These are phyloP conservation scores for Arachnopeziza araneosa DNA, from an alignment of 2,329 filamentous ascomycete species.

Conservation along the genomic window DNA sequence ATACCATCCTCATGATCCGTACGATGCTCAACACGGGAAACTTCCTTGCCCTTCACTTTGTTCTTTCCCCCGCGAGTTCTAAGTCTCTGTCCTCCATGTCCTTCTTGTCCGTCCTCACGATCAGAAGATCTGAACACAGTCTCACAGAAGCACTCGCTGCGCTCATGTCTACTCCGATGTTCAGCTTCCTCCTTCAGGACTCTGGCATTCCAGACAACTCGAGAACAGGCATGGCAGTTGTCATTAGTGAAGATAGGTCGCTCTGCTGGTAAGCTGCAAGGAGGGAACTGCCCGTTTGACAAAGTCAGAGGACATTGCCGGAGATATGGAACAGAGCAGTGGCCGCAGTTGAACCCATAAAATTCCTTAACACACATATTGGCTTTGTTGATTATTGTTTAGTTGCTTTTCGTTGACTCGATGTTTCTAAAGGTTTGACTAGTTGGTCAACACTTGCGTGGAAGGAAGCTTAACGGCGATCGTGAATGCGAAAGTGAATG, in stretches of 20 bases:
- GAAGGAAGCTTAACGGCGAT: no score
- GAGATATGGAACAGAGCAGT: constrained; percentile 37
- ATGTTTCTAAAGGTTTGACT: background rate
- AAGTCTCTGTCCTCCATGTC: background rate
- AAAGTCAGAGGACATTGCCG: constrained; percentile 36
- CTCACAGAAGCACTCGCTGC: constrained; percentile 23
- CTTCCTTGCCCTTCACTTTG: constrained; percentile 10
- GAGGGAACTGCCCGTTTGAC: constrained; percentile 22
- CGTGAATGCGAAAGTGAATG: no score
- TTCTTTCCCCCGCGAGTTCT: constrained; percentile 4
- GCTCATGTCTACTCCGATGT: constrained; percentile 20
- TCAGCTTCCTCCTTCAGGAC: constrained; percentile 22
- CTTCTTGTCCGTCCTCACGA: constrained; percentile 9
- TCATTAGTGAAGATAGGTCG: constrained; percentile 19
- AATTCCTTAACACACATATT: constrained; percentile 44
- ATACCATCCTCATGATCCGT: background rate
- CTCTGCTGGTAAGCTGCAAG: constrained; percentile 24
- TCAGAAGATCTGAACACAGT: constrained; percentile 22
- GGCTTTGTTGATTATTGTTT: background rate
- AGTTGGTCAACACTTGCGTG: background rate
- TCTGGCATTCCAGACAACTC: constrained; percentile 28
- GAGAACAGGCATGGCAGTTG: constrained; percentile 25
- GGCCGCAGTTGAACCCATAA: constrained; percentile 43
- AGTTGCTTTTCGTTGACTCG: background rate
- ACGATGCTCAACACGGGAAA: background rate